Evolutionary conservation across 306 rosid genomes (phyloP), one percentile per base, ranked within the genome.

Genomic region (Castanospermum australe): DNA sequence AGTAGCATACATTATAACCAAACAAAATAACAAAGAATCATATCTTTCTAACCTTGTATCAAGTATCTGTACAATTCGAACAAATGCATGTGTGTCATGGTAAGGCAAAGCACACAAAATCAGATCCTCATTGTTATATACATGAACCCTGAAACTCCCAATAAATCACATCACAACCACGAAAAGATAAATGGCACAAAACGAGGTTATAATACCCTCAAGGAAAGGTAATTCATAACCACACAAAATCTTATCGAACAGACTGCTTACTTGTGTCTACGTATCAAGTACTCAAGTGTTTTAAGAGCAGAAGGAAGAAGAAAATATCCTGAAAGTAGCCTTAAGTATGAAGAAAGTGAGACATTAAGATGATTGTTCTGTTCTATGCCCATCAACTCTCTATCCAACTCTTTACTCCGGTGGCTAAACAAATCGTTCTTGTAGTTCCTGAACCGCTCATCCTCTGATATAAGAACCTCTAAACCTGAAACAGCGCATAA

Each of bases 271-370:
- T 90, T 87, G 81, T 88, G 84, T 88, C 93, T 81, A 2, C 99
- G 91, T 54, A 92, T 82, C 97, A 94, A 87, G 83, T 91, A 94
- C 88, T 94, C 97, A 3, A 94, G 87, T 7, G 99, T 94, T 88
- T 87, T 81, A 66, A 86, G 82, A 4, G 99, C 81, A 1, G 99
- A 84, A 0, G 89, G 83, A 48, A 80, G 82, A 64, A 82, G 91
- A 66, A 95, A 88, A 71, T 85, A 57, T 52, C 88, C 92, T 0
- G 97, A 92, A 36, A 95, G 80, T 17, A 92, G 75, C 78, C 81
- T 88, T 47, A 92, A 84, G 80, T 82, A 95, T 0, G 95, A 88
- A 82, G 84, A 72, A 59, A 95, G 89, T 28, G 90, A 78, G 5
- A 78, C 83, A 38, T 91, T 84, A 47, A 91, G 89, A 0, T 81